These are phyloP conservation scores for Lichtheimia corymbifera DNA, from an alignment of 371 early-diverging fungal species.

Conservation along the genomic window DNA sequence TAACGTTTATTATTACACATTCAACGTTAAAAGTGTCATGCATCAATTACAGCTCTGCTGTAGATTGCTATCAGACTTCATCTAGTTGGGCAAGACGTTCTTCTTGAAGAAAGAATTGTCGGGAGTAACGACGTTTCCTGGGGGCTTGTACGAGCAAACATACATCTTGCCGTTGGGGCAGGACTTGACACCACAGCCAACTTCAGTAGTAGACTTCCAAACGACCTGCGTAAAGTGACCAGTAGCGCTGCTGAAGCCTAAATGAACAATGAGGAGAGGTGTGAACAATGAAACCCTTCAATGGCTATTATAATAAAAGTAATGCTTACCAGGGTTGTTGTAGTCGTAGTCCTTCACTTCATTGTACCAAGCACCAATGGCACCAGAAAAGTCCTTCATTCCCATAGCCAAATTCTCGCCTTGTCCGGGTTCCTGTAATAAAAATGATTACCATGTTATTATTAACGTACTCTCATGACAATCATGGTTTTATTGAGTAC, in stretches of 20 bases:
- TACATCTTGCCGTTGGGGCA: slow-evolving; percentile 43
- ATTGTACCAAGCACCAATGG: slow-evolving; percentile 46
- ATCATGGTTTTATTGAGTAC: neutral
- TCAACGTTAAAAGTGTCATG: too few species aligned
- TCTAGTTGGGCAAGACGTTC: slow-evolving; percentile 37
- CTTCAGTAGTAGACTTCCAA: slow-evolving; percentile 48
- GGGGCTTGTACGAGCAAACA: slow-evolving; percentile 47
- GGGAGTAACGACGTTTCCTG: slow-evolving; percentile 47
- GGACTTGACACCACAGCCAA: slow-evolving; percentile 55
- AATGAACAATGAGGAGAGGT: neutral
- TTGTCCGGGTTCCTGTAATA: slow-evolving; percentile 13
- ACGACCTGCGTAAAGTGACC: slow-evolving; percentile 61
- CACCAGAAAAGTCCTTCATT: slow-evolving; percentile 27
- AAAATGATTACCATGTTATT: neutral
- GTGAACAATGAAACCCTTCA: too few species aligned
- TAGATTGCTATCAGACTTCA: too few species aligned
- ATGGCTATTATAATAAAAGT: slow-evolving; percentile 29
- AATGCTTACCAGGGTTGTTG: slow-evolving; percentile 32
- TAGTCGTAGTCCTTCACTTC: slow-evolving; percentile 46
- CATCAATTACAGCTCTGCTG: too few species aligned
- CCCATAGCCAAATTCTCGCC: slow-evolving; percentile 56
- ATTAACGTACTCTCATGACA: neutral
- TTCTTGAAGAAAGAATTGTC: slow-evolving; percentile 27
- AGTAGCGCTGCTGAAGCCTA: slow-evolving; percentile 19
- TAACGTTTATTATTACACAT: too few species aligned